Percentiles rank a stretch among this genome's conserved stretches.
These are phyloP conservation scores for Typha latifolia DNA, from an alignment of 176 grass and related monocot genomes.

Conservation along the genomic window DNA sequence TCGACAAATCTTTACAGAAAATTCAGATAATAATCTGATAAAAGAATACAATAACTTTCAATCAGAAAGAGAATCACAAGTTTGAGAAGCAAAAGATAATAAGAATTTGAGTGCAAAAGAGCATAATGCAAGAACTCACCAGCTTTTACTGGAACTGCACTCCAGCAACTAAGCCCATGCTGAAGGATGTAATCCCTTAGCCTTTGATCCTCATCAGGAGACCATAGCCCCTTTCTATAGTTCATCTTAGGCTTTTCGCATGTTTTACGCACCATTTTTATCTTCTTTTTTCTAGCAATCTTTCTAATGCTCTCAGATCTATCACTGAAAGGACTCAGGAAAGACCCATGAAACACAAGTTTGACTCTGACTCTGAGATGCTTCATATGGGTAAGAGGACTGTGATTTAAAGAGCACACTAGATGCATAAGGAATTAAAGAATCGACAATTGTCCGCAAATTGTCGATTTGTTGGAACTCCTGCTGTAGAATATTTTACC, in stretches of 20 bases:
- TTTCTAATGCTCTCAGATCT: no score
- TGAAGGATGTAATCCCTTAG: slow-evolving; percentile 62
- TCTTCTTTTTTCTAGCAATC: not conserved
- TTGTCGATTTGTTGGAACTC: not conserved
- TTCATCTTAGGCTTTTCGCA: slow-evolving; percentile 86
- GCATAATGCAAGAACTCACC: slow-evolving; percentile 27
- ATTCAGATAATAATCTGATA: not conserved
- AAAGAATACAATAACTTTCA: not conserved
- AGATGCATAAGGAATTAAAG: not conserved
- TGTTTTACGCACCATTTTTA: slow-evolving; percentile 57
- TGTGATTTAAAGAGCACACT: no score
- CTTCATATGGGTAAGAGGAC: no score
- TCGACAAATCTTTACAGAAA: not conserved
- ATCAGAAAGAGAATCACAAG: not conserved
- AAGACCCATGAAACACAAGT: no score
- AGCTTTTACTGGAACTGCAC: slow-evolving; percentile 76
- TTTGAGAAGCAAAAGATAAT: not conserved
- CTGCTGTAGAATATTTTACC: not conserved
- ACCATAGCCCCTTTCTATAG: slow-evolving; percentile 77
- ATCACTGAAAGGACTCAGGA: no score
- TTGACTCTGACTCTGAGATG: no score
- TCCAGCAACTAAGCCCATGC: slow-evolving; percentile 80
- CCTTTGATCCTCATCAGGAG: slow-evolving; percentile 81
- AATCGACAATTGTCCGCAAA: not conserved
- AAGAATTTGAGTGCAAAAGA: not conserved